Base-by-base conservation (phyloP, 371 early-diverging fungal genomes). In the Mortierella sp. region DNA sequence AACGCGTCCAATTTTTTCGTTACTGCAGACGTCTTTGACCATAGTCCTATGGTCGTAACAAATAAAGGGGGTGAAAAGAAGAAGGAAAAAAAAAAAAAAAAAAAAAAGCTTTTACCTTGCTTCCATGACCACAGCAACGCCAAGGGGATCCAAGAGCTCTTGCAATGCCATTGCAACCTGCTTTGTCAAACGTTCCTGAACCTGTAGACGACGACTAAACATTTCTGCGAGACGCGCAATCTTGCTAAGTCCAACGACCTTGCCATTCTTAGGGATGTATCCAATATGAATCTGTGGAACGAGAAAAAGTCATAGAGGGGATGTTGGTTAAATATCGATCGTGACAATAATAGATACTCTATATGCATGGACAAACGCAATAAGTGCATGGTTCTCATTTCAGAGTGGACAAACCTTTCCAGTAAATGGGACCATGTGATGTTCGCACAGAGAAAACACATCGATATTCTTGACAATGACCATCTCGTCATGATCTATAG, bases 111-210 rank as follows among this genome's bases (percentile, higher is more conserved):
- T 9, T 5, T 37, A 37, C 37, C 89, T 89, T 7, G 96, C 94
- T 82, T 97, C 97, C 86, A 98, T 94, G 37, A 96, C 93, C 16
- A 97, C 98, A 21, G 97, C 98, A 16, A 97, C 97, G 60, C 98
- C 98, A 76, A 92, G 93, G 30, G 98, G 97, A 83, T 96, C 88
- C 57, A 98, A 82, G 26, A 96, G 89, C 71, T 96, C 96, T 83
- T 92, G 88, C 18, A 97, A 75, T 25, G 97, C 90, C 29, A 88
- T 83, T 7, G 98, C 97, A 52, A 98, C 91, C 81, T 98, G 98
- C 82, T 95, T 96, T 21, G 98, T 98, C 64, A 98, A 86, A 14
- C 98, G 89, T 82, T 98, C 98, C 85, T 98, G 98, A 16, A 97
- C 95, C 87, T 97, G 97, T 50, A 98, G 85, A 66, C 98, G 89